phyloP scores from a whole-genome alignment of 2,329 filamentous ascomycete genomes.

The Colletotrichum sp. region DNA sequence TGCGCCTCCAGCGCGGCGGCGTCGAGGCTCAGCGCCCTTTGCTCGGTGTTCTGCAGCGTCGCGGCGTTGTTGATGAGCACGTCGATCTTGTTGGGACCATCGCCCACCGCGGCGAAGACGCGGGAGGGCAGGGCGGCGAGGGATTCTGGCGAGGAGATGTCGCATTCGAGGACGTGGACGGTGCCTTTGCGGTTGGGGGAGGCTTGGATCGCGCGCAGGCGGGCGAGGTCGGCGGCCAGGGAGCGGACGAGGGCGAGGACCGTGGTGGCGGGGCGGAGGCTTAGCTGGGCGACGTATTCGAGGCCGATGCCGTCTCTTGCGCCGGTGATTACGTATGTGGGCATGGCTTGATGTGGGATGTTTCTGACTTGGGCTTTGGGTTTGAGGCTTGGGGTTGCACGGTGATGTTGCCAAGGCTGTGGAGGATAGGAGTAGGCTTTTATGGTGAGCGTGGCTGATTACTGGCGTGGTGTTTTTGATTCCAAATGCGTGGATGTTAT shows the following conservation, averaged over 20 bases:
- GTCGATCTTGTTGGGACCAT: constrained; percentile 8
- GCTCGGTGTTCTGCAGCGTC: constrained; percentile 26
- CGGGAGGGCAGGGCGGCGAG: background rate
- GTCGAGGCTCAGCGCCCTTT: constrained; percentile 43
- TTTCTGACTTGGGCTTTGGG: background rate
- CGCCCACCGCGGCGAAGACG: background rate
- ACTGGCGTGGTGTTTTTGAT: background rate
- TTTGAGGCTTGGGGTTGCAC: background rate
- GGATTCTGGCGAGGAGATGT: constrained; percentile 10
- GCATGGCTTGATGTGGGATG: constrained; percentile 22
- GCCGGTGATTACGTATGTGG: constrained; percentile 37
- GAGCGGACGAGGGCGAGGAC: constrained; percentile 44
- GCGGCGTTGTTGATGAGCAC: constrained; percentile 45
- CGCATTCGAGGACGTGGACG: constrained; percentile 16
- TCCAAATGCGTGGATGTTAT: background rate
- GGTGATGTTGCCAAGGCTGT: background rate
- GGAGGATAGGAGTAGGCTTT: background rate
- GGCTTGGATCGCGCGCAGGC: background rate
- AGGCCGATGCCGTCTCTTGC: constrained; percentile 33
- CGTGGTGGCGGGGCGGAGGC: constrained; percentile 33
- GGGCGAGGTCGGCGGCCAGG: background rate
- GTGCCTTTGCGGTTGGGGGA: background rate
- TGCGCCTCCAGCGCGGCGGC: constrained; percentile 39
- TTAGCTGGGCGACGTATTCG: constrained; percentile 34
- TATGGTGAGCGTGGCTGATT: background rate